Conservation (phyloP, 768 basidiomycete genomes). For the Mycena indigotica region DNA sequence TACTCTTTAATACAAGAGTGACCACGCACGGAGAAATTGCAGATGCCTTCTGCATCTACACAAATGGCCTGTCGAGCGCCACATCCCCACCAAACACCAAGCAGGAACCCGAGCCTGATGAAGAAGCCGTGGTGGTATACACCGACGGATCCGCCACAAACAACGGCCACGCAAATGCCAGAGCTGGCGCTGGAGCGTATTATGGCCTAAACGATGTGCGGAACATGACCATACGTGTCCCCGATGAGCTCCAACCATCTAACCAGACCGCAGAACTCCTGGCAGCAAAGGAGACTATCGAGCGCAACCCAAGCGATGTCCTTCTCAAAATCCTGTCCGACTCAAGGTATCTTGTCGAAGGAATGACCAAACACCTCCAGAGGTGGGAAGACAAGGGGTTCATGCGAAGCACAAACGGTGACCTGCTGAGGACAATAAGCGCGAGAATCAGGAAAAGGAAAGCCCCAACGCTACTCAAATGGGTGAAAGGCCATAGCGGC, state of each 20-base stretch:
- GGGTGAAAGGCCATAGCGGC: conserved; percentile 24
- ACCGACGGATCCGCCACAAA: conserved; percentile 11
- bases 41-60: conserved; percentile 3
- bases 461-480: conserved; percentile 19
- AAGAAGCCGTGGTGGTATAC: not conserved
- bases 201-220: conserved; percentile 1
- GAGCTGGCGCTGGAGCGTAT: conserved; percentile 12
- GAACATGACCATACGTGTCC: conserved; percentile 7
- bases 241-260: not conserved
- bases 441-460: conserved; percentile 6
- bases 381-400: conserved; percentile 10
- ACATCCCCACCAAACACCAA: not conserved
- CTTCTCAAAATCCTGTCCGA: conserved; percentile 18
- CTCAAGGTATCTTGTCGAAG: conserved; percentile 18
- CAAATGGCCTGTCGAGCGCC: not conserved
- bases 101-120: not conserved
- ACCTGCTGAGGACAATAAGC: conserved; percentile 1
- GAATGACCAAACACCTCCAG: conserved; percentile 14
- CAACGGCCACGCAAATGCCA: conserved; percentile 4
- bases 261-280: conserved; percentile 19
- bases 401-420: conserved; percentile 6
- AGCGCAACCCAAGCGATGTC: not conserved
- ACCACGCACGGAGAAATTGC: not conserved
- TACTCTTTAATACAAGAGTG: not conserved
- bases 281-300: conserved; percentile 1